phyloP scores from a whole-genome alignment of 1,284 basidiomycete species.

The Ganoderma lingzhi region DNA sequence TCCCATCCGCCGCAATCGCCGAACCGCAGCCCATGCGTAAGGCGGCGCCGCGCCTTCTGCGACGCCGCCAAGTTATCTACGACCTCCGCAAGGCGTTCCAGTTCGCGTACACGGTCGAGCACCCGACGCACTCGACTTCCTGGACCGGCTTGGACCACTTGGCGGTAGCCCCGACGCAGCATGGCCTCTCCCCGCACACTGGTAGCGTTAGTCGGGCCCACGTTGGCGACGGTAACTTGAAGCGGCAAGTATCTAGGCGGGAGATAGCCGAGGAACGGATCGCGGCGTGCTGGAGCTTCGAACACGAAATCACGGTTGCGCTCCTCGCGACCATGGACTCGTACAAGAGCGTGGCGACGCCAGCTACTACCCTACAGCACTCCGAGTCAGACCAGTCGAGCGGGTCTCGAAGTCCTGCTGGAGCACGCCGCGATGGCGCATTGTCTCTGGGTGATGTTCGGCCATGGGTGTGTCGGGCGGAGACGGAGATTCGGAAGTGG shows the following conservation, averaged over 20 bases:
- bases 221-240: not conserved
- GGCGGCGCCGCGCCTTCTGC: constrained; percentile 18
- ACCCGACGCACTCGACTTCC: constrained; percentile 5
- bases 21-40: not conserved
- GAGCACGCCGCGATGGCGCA: not conserved
- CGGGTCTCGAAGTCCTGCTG: not conserved
- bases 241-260: not conserved
- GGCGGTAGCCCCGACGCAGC: not conserved
- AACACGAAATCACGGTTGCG: constrained; percentile 34
- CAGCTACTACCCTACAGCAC: not conserved
- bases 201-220: not conserved
- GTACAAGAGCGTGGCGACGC: not conserved
- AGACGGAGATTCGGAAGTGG: not conserved
- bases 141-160: not conserved
- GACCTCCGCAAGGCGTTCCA: constrained; percentile 31
- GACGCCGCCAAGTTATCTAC: constrained; percentile 25
- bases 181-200: not conserved
- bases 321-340: constrained; percentile 30
- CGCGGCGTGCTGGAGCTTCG: constrained; percentile 24
- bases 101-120: constrained; percentile 7
- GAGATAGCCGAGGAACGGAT: not conserved
- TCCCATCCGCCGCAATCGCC: not conserved
- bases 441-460: not conserved
- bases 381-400: not conserved
- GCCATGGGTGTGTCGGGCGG: not conserved